These are phyloP conservation scores for Sugiyamaella lignohabitans DNA, from an alignment of 805 yeast species.

Conservation along the genomic window DNA sequence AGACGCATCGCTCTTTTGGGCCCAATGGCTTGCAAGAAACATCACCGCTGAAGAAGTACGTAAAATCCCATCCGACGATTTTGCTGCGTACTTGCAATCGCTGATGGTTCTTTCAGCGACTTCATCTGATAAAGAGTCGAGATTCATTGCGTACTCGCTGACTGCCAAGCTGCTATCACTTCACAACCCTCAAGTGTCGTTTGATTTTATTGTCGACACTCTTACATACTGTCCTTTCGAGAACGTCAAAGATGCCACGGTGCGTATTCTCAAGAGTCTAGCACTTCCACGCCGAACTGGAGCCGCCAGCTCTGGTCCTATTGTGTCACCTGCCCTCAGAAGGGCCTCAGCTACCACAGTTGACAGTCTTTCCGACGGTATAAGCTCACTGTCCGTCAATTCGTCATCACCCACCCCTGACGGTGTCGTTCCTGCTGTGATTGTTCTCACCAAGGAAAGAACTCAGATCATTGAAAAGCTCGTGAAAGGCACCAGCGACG, in stretches of 20 bases:
- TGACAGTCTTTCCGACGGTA: background rate
- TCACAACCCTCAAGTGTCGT: conserved; percentile 50
- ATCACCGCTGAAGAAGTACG: conserved; percentile 23
- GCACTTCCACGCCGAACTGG: conserved; percentile 26
- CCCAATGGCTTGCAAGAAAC: conserved; percentile 26
- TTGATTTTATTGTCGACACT: conserved; percentile 56
- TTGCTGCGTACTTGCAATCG: conserved; percentile 38
- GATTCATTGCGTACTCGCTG: conserved; percentile 49
- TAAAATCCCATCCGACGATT: conserved; percentile 29
- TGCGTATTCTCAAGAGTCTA: conserved; percentile 66
- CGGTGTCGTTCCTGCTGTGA: conserved; percentile 17
- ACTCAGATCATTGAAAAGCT: conserved; percentile 39
- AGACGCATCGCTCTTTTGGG: conserved; percentile 33
- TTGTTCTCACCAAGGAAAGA: conserved; percentile 40
- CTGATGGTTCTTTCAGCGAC: conserved; percentile 36
- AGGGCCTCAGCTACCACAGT: background rate
- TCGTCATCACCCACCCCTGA: conserved; percentile 1
- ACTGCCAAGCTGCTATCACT: conserved; percentile 57
- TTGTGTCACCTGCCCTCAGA: conserved; percentile 8
- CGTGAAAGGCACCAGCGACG: conserved; percentile 26
- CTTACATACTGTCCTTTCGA: conserved; percentile 60
- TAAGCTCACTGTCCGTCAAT: conserved; percentile 1
- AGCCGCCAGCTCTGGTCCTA: conserved; percentile 8
- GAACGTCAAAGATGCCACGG: conserved; percentile 50
- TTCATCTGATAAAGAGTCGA: conserved; percentile 33